phyloP scores from a whole-genome alignment of 768 basidiomycete genomes.

The Asterophora lycoperdoides region DNA sequence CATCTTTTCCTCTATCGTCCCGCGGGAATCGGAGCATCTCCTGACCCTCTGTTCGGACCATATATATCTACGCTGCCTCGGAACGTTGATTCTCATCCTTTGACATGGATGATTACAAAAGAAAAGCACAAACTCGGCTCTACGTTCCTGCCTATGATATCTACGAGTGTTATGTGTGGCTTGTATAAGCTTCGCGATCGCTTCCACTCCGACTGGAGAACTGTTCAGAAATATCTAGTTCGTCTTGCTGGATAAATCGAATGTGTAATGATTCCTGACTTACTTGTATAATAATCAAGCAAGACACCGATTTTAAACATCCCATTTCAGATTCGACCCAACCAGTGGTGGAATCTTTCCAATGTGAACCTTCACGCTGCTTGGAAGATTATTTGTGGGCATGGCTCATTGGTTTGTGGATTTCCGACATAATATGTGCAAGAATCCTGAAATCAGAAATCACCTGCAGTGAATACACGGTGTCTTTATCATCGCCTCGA shows the following conservation, averaged over 20 bases:
- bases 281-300: constrained; percentile 10
- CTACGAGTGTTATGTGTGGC: constrained; percentile 40
- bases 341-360: constrained; percentile 8
- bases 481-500: constrained; percentile 72
- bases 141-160: constrained; percentile 40
- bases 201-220: constrained; percentile 58
- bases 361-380: constrained; percentile 12
- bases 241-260: constrained; percentile 20
- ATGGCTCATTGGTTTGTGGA: constrained; percentile 78
- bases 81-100: constrained; percentile 73
- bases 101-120: constrained; percentile 61
- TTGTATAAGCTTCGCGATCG: constrained; percentile 40
- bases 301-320: constrained; percentile 11
- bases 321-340: constrained; percentile 4
- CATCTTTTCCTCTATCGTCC: constrained; percentile 74
- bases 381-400: constrained; percentile 71
- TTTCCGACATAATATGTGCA: constrained; percentile 4
- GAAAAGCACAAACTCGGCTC: constrained; percentile 14
- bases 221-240: constrained; percentile 51
- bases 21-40: constrained; percentile 32
- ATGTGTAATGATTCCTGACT: constrained; percentile 9
- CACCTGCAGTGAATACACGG: constrained; percentile 77
- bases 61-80: constrained; percentile 77
- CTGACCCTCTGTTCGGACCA: constrained; percentile 60
- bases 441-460: constrained; percentile 4